phyloP scores from a whole-genome alignment of 2,329 filamentous ascomycete genomes.

The Aspergillus fischeri region DNA sequence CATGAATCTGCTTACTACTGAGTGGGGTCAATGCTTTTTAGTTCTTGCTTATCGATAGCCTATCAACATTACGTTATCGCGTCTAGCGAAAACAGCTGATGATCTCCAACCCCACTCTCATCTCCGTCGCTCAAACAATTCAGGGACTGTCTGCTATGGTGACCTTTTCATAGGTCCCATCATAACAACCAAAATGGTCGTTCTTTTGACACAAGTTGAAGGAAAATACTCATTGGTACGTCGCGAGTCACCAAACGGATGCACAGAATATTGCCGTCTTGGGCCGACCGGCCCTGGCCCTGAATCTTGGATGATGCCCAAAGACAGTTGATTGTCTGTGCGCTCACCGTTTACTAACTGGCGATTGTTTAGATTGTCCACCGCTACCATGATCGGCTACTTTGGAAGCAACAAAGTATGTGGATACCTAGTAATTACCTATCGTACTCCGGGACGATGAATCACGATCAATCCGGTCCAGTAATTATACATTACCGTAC shows the following conservation, averaged over 20 bases:
- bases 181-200: background rate
- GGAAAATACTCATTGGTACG: background rate
- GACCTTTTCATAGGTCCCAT: background rate
- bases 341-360: background rate
- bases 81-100: constrained; percentile 1
- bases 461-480: background rate
- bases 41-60: constrained; percentile 11
- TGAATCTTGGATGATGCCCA: background rate
- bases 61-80: constrained; percentile 9
- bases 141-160: background rate
- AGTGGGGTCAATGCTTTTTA: background rate
- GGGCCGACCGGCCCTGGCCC: background rate
- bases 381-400: background rate
- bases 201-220: background rate
- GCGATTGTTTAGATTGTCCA: background rate
- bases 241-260: background rate
- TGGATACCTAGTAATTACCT: background rate
- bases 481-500: background rate
- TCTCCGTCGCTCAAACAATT: background rate
- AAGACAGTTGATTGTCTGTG: background rate
- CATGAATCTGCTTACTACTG: constrained; percentile 1
- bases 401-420: background rate
- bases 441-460: no score
- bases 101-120: background rate
- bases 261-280: background rate